Evolutionary conservation across 768 basidiomycete genomes (phyloP).

Genomic region (Asterophora lycoperdoides): DNA sequence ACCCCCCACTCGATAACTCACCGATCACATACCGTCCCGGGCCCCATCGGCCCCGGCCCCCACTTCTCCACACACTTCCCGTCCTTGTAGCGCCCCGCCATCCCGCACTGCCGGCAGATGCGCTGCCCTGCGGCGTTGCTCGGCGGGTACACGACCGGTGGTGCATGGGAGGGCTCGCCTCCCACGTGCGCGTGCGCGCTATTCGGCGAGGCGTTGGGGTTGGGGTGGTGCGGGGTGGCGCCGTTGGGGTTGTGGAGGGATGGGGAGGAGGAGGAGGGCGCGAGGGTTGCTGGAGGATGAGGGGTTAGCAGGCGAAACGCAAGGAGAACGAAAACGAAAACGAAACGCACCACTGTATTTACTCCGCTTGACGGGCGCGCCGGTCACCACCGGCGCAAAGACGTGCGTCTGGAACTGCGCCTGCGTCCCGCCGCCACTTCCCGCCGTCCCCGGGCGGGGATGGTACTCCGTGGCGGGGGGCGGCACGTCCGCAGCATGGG

Average conservation of each 20-base stretch:
- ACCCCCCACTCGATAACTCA: too few relatives aligned
- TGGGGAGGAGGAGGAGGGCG: neutral
- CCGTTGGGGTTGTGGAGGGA: neutral
- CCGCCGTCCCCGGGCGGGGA: too few relatives aligned
- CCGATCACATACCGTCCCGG: slow-evolving; percentile 81
- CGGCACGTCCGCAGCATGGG: too few relatives aligned
- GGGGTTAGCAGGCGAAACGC: too few relatives aligned
- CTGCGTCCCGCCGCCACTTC: slow-evolving; percentile 10
- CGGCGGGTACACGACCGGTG: slow-evolving; percentile 37
- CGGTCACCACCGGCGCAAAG: slow-evolving; percentile 69
- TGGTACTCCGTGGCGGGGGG: too few relatives aligned
- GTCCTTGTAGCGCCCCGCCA: slow-evolving; percentile 75
- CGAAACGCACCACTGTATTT: slow-evolving; percentile 31
- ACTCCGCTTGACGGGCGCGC: slow-evolving; percentile 65
- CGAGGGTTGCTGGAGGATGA: neutral
- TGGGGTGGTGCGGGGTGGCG: neutral
- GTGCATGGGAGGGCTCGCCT: too few relatives aligned
- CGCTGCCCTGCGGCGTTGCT: slow-evolving; percentile 64
- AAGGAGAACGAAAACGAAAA: too few relatives aligned
- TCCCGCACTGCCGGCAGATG: slow-evolving; percentile 73
- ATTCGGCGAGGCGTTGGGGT: too few relatives aligned
- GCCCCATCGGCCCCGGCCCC: slow-evolving; percentile 81
- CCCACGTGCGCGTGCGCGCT: too few relatives aligned
- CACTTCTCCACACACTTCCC: slow-evolving; percentile 86
- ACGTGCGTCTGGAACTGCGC: slow-evolving; percentile 58